These are phyloP conservation scores for Mucor indicus DNA, from an alignment of 371 early-diverging fungal genomes.

Conservation along the genomic window DNA sequence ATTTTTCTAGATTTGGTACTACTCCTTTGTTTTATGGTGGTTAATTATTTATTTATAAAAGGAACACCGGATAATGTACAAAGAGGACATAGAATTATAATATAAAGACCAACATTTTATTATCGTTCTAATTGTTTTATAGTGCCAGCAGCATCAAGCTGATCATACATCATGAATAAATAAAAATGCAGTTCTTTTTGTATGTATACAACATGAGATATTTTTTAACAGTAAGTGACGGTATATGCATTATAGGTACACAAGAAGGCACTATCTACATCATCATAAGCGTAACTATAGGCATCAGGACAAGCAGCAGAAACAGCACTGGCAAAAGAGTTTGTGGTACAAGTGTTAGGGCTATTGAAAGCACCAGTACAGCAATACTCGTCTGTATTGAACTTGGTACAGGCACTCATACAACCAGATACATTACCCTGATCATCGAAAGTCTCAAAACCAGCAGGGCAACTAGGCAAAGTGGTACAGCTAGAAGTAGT, in stretches of 20 bases:
- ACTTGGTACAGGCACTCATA: constrained; percentile 37
- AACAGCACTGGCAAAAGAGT: constrained; percentile 26
- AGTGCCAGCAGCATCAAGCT: too few species aligned
- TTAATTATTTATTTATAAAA: too few species aligned
- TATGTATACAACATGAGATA: too few species aligned
- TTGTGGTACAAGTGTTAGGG: constrained; percentile 25
- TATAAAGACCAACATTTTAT: too few species aligned
- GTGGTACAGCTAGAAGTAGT: constrained; percentile 25
- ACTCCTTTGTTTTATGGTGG: too few species aligned
- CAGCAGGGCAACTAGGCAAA: constrained; percentile 32
- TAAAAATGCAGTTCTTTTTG: too few species aligned
- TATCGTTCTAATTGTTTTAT: too few species aligned
- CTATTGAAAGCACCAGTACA: constrained; percentile 33
- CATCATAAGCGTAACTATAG: constrained; percentile 57
- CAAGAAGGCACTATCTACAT: constrained; percentile 36
- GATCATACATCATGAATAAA: too few species aligned
- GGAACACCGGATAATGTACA: too few species aligned
- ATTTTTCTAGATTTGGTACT: too few species aligned
- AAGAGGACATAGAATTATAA: too few species aligned
- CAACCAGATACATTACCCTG: constrained; percentile 28
- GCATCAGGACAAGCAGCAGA: constrained; percentile 44
- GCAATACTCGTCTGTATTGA: constrained; percentile 34
- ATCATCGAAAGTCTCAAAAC: constrained; percentile 18
- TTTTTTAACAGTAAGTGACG: constrained; percentile 44
- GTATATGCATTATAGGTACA: constrained; percentile 38